Conservation (phyloP, 352 stramenopile genomes). For the Phytophthora megakarya region DNA sequence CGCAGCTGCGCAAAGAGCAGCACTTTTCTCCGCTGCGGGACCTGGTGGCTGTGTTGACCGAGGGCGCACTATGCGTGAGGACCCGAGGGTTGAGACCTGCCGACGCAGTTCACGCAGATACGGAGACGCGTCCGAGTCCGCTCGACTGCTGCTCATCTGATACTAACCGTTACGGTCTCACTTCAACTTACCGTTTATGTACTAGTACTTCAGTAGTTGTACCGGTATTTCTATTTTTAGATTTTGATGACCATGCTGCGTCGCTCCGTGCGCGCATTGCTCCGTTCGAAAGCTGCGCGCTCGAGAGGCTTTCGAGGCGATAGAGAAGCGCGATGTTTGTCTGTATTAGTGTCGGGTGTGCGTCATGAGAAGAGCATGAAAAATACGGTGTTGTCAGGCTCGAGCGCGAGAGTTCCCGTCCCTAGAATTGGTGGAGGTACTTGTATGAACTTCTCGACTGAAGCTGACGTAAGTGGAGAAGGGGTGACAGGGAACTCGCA, state of each 20-base stretch:
- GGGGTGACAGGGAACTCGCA: not conserved
- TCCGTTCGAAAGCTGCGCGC: slow-evolving; percentile 2
- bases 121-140: slow-evolving; percentile 16
- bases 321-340: slow-evolving; percentile 15
- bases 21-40: slow-evolving; percentile 34
- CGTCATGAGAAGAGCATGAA: not conserved
- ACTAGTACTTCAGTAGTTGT: not conserved
- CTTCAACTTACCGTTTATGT: slow-evolving; percentile 22
- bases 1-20: slow-evolving; percentile 22
- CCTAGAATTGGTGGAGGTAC: not conserved
- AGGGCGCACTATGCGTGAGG: slow-evolving; percentile 14
- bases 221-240: not conserved
- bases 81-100: slow-evolving; percentile 23
- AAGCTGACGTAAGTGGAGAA: not conserved
- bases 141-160: slow-evolving; percentile 17
- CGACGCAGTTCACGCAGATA: slow-evolving; percentile 26
- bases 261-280: slow-evolving; percentile 11
- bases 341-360: slow-evolving; percentile 8
- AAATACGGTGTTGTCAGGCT: not conserved
- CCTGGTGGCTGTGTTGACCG: slow-evolving; percentile 16
- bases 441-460: slow-evolving; percentile 9
- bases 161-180: slow-evolving; percentile 24
- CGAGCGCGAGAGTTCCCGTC: not conserved
- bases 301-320: not conserved
- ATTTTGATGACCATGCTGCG: slow-evolving; percentile 3